These are phyloP conservation scores for Pseudogymnoascus destructans DNA, from an alignment of 2,329 filamentous ascomycete genomes.

Conservation along the genomic window DNA sequence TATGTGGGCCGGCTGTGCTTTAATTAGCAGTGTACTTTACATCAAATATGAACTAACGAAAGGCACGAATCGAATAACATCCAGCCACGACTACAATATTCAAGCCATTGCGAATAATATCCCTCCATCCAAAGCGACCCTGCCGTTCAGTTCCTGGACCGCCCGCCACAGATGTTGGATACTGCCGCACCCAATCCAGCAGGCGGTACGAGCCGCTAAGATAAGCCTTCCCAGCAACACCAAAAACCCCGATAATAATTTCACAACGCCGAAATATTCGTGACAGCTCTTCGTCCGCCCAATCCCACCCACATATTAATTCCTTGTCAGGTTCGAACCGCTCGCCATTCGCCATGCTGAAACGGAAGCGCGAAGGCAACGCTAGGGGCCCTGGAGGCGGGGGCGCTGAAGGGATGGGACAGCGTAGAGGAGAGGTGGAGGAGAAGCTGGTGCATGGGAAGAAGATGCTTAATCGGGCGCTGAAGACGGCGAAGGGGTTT, in stretches of 20 bases:
- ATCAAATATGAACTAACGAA: neutral
- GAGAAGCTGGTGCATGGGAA: conserved; percentile 41
- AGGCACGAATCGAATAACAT: neutral
- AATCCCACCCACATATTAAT: neutral
- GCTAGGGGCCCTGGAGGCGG: conserved; percentile 11
- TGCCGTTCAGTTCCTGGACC: neutral
- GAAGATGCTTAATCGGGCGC: conserved; percentile 49
- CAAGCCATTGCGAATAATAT: neutral
- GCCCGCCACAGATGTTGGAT: neutral
- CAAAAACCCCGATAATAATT: conserved; percentile 8
- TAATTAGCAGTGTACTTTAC: neutral
- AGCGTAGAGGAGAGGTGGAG: conserved; percentile 27
- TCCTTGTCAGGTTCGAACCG: neutral
- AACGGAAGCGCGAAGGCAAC: conserved; percentile 41
- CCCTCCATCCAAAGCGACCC: neutral
- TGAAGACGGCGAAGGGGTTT: conserved; percentile 62
- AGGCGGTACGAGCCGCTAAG: neutral
- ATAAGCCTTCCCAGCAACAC: neutral
- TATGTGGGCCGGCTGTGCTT: neutral
- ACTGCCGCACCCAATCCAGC: neutral
- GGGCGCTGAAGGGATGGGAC: conserved; percentile 27
- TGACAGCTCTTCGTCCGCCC: neutral
- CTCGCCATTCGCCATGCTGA: conserved; percentile 34
- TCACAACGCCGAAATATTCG: neutral
- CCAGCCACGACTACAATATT: neutral